phyloP scores from a whole-genome alignment of 2,329 filamentous ascomycete genomes.

The Blastomyces emzantsi region DNA sequence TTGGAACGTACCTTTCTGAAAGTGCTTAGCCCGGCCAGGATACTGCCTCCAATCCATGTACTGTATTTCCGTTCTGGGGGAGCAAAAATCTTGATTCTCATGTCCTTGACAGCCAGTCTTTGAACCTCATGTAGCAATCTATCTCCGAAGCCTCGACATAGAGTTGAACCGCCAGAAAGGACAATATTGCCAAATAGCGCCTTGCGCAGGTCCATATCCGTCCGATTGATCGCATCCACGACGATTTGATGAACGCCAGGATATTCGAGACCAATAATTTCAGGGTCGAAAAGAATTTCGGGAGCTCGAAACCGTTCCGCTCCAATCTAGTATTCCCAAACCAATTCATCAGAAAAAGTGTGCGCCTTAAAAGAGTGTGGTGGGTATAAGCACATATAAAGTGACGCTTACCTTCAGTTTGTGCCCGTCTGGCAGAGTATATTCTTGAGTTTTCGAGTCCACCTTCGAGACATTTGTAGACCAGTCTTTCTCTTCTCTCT shows the following conservation, averaged over 20 bases:
- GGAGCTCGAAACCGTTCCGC: constrained; percentile 91
- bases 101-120: constrained; percentile 90
- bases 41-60: constrained; percentile 98
- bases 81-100: constrained; percentile 98
- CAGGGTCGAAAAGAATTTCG: constrained; percentile 95
- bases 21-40: constrained; percentile 90
- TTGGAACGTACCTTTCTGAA: constrained; percentile 75
- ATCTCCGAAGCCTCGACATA: constrained; percentile 96
- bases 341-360: constrained; percentile 1
- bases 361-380: neutral
- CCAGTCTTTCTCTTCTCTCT: constrained; percentile 96
- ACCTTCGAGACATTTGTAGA: constrained; percentile 59
- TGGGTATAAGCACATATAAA: neutral
- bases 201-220: constrained; percentile 92
- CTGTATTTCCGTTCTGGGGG: constrained; percentile 97
- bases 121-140: constrained; percentile 86
- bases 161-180: constrained; percentile 85
- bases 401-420: constrained; percentile 64
- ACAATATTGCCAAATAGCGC: constrained; percentile 94
- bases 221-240: constrained; percentile 88
- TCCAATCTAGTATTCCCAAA: constrained; percentile 54
- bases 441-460: constrained; percentile 74
- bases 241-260: constrained; percentile 96
- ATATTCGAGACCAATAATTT: constrained; percentile 94
- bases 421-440: constrained; percentile 83